Conservation (phyloP, 495 filamentous ascomycete species). For the Penicillium ochrochloron region DNA sequence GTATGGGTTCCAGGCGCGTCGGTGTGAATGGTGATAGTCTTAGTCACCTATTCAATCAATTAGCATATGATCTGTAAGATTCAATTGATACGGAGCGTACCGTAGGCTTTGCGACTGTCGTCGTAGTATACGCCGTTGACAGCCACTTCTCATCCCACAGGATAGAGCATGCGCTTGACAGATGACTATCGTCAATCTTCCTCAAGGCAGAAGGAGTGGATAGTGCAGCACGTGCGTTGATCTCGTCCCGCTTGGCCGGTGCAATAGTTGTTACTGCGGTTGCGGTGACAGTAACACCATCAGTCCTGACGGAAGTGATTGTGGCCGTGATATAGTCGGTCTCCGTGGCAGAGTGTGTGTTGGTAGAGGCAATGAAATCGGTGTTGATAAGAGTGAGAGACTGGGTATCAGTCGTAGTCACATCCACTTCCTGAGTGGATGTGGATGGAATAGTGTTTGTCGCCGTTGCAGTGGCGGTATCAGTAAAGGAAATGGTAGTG, state of each 20-base stretch:
- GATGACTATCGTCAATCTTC: not conserved
- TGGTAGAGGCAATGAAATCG: not conserved
- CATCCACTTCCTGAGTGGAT: not conserved
- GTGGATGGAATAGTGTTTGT: conserved; percentile 7
- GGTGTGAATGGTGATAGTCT: not conserved
- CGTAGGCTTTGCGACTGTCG: not conserved
- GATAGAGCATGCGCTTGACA: conserved; percentile 13
- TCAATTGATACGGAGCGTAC: not conserved
- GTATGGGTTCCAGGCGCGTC: not conserved
- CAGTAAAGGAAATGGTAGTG: conserved; percentile 14
- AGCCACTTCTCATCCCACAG: conserved; percentile 9
- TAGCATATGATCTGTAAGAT: not conserved
- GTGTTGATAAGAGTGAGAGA: not conserved
- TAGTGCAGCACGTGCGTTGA: not conserved
- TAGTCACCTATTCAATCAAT: not conserved
- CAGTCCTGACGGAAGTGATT: not conserved
- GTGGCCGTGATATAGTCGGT: not conserved
- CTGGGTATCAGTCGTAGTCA: not conserved
- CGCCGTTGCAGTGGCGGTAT: conserved; percentile 8
- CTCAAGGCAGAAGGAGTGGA: not conserved
- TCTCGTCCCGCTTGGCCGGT: not conserved
- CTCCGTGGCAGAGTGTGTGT: not conserved
- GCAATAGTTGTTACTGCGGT: not conserved
- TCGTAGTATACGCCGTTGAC: conserved; percentile 10
- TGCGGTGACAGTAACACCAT: not conserved